phyloP scores from a whole-genome alignment of 768 basidiomycete genomes.

The Nidularia sp. region DNA sequence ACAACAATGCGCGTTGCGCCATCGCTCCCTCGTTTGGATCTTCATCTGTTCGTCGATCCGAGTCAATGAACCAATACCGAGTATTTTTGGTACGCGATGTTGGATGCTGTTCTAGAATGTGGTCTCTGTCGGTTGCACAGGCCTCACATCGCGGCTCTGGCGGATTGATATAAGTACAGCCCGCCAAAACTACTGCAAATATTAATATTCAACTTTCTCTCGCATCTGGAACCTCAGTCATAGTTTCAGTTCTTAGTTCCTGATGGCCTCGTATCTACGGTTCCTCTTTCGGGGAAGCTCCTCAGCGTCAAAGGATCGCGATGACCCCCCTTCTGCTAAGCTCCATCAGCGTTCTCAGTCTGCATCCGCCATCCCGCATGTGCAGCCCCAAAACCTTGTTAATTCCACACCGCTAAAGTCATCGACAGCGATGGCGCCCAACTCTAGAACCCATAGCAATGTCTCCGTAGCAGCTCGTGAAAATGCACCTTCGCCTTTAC shows the following conservation, averaged over 20 bases:
- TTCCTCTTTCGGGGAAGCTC: constrained; percentile 2
- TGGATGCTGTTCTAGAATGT: too few relatives aligned
- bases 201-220: too few relatives aligned
- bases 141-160: too few relatives aligned
- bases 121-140: too few relatives aligned
- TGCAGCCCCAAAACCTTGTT: constrained; percentile 31
- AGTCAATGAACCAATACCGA: too few relatives aligned
- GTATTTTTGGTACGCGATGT: too few relatives aligned
- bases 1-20: too few relatives aligned
- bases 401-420: constrained; percentile 28
- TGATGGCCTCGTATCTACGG: constrained; percentile 8
- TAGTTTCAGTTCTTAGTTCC: not conserved
- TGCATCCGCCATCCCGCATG: constrained; percentile 20
- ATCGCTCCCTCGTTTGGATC: too few relatives aligned
- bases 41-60: too few relatives aligned
- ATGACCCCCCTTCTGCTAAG: constrained; percentile 14
- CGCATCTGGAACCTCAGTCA: not conserved
- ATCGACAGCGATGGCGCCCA: constrained; percentile 30
- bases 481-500: constrained; percentile 34
- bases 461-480: constrained; percentile 29
- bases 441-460: constrained; percentile 30
- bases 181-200: too few relatives aligned
- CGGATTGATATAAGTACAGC: too few relatives aligned
- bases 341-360: constrained; percentile 40
- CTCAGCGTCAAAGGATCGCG: not conserved